phyloP scores from a whole-genome alignment of 106 monocot genomes.

The Triglochin maritima region DNA sequence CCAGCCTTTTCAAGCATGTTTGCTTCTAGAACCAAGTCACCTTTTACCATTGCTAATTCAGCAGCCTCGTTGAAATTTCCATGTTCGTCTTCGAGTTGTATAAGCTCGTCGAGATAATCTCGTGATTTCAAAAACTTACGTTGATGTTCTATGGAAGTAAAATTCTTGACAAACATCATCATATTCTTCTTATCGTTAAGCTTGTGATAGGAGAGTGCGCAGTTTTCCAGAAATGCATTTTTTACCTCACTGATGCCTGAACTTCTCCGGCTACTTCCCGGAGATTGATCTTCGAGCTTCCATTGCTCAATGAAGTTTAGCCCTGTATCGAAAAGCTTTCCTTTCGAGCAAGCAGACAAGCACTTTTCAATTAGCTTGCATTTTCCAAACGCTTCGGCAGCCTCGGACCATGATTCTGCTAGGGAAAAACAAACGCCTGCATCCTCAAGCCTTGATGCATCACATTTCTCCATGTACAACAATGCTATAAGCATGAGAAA shows the following conservation, averaged over 20 bases:
- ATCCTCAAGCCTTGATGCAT: conserved; percentile 30
- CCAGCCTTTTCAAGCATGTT: conserved; percentile 36
- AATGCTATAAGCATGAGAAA: conserved; percentile 13
- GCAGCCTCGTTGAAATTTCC: conserved; percentile 37
- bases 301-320: conserved; percentile 17
- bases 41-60: conserved; percentile 23
- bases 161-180: conserved; percentile 30
- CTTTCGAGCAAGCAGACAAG: conserved; percentile 30
- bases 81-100: conserved; percentile 24
- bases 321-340: conserved; percentile 30
- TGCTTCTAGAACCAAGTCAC: conserved; percentile 32
- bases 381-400: conserved; percentile 37
- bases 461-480: conserved; percentile 48
- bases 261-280: neutral
- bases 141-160: conserved; percentile 27
- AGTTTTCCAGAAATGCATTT: conserved; percentile 22
- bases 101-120: conserved; percentile 36
- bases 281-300: conserved; percentile 2
- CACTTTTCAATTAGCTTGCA: conserved; percentile 34
- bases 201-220: conserved; percentile 19
- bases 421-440: conserved; percentile 42
- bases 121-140: conserved; percentile 22
- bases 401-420: conserved; percentile 25
- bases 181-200: conserved; percentile 19
- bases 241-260: conserved; percentile 3